phyloP scores from a whole-genome alignment of 257 asterid species.

The Petunia axillaris region DNA sequence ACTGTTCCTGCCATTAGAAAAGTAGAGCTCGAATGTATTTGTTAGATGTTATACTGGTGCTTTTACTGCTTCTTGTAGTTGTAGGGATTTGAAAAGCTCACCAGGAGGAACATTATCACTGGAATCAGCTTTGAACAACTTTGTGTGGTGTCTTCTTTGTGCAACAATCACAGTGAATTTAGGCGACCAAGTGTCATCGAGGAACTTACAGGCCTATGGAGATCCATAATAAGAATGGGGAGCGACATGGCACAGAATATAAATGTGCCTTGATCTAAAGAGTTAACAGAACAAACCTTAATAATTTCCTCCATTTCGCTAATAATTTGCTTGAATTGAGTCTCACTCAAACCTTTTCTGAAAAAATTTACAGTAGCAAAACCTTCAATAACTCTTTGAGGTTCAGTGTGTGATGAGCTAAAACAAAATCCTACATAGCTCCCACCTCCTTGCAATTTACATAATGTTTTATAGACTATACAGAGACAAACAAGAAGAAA shows the following conservation, averaged over 20 bases:
- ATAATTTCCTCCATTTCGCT: slow-evolving; percentile 49
- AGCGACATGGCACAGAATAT: background rate
- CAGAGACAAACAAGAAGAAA: background rate
- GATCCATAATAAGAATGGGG: background rate
- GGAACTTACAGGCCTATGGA: slow-evolving; percentile 49
- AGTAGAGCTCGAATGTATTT: background rate
- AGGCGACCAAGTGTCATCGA: slow-evolving; percentile 56
- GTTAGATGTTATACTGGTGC: background rate
- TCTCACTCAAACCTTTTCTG: slow-evolving; percentile 45
- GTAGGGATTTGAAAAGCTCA: slow-evolving; percentile 19
- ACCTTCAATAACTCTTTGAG: background rate
- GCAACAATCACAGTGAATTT: slow-evolving; percentile 50
- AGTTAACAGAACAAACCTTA: slow-evolving; percentile 38
- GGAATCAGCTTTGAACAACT: slow-evolving; percentile 42
- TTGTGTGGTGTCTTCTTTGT: slow-evolving; percentile 56
- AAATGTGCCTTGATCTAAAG: background rate
- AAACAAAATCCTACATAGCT: background rate
- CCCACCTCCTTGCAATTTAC: background rate
- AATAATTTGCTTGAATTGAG: slow-evolving; percentile 42
- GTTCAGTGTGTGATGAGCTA: background rate
- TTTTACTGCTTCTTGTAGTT: background rate
- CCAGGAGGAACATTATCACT: slow-evolving; percentile 48
- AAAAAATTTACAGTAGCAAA: background rate
- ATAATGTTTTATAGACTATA: background rate
- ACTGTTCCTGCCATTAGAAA: slow-evolving; percentile 32